A percentile compares a stretch with the other conserved stretches of the same genome.
phyloP scores from a whole-genome alignment of 805 yeast species.

The Monosporozyma aerobia region DNA sequence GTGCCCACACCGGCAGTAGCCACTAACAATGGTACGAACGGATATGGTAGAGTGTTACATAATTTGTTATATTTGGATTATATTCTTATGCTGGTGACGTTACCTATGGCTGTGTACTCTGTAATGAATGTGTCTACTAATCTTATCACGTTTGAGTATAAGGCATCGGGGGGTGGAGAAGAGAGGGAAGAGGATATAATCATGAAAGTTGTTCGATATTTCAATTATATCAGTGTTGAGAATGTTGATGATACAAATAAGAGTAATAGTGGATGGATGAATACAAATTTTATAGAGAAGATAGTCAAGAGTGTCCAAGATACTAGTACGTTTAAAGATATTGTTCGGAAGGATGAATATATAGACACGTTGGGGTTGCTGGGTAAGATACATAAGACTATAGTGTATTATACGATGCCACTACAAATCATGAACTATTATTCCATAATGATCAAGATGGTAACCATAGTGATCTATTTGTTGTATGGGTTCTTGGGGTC shows the following conservation, averaged over 20 bases:
- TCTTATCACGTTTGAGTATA: conserved; percentile 17
- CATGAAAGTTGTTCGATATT: conserved; percentile 19
- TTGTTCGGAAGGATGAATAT: conserved; percentile 6
- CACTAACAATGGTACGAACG: background rate
- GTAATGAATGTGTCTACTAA: conserved; percentile 22
- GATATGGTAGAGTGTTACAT: conserved; percentile 13
- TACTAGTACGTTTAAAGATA: conserved; percentile 24
- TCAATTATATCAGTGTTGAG: conserved; percentile 12
- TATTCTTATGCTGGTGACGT: conserved; percentile 19
- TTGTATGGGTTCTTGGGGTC: conserved; percentile 25
- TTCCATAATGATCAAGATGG: conserved; percentile 13
- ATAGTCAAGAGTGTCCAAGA: background rate
- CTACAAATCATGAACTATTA: conserved; percentile 5
- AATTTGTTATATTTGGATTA: conserved; percentile 24
- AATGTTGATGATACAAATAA: conserved; percentile 1
- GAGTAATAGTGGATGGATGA: too few species aligned
- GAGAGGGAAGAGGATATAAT: conserved; percentile 17
- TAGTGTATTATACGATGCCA: conserved; percentile 19
- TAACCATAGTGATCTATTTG: conserved; percentile 17
- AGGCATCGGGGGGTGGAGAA: conserved; percentile 3
- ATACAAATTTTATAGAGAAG: too few species aligned
- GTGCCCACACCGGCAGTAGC: background rate
- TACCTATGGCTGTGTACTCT: conserved; percentile 28
- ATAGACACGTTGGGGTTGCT: conserved; percentile 20
- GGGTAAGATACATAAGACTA: conserved; percentile 27